A percentile compares a stretch with the other conserved stretches of the same genome.
Evolutionary conservation across 352 stramenopile species (phyloP).

Genomic region (Globisporangium alternatum): DNA sequence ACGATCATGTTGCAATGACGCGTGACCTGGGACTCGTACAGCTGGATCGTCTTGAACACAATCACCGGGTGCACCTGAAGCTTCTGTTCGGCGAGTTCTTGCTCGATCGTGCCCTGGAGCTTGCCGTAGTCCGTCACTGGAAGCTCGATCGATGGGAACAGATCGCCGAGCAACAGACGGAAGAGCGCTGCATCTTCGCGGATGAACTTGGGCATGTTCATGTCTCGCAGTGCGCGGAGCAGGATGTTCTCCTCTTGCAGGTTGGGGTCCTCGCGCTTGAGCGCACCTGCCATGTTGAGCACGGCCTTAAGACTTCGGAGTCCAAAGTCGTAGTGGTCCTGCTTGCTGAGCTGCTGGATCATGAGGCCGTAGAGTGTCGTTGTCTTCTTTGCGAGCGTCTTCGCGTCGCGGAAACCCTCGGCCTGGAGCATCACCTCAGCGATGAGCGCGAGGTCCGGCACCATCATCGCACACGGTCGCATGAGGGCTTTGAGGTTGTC

Average conservation of each 20-base stretch:
- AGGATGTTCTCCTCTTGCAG: conserved; percentile 95
- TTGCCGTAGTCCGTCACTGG: conserved; percentile 90
- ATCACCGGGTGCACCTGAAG: conserved; percentile 90
- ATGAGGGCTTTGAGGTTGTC: conserved; percentile 87
- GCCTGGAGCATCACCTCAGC: conserved; percentile 87
- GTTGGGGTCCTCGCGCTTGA: conserved; percentile 95
- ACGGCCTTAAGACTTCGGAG: conserved; percentile 81
- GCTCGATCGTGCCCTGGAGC: conserved; percentile 87
- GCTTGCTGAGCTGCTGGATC: conserved; percentile 86
- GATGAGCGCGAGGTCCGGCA: conserved; percentile 81
- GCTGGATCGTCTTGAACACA: conserved; percentile 94
- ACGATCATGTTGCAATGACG: conserved; percentile 95
- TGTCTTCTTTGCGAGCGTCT: conserved; percentile 80
- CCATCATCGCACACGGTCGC: conserved; percentile 88
- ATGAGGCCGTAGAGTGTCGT: conserved; percentile 86
- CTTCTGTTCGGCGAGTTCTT: conserved; percentile 79
- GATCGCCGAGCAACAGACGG: conserved; percentile 81
- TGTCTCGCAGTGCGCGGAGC: conserved; percentile 93
- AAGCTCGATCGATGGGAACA: conserved; percentile 89
- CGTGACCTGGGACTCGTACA: conserved; percentile 94
- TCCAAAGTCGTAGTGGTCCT: conserved; percentile 88
- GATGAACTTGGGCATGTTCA: conserved; percentile 96
- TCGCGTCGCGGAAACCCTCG: conserved; percentile 82
- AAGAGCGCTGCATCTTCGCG: conserved; percentile 92
- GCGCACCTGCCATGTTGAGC: conserved; percentile 77